Conservation (phyloP, 257 asterid genomes). For the Fraxinus quadrangulata region DNA sequence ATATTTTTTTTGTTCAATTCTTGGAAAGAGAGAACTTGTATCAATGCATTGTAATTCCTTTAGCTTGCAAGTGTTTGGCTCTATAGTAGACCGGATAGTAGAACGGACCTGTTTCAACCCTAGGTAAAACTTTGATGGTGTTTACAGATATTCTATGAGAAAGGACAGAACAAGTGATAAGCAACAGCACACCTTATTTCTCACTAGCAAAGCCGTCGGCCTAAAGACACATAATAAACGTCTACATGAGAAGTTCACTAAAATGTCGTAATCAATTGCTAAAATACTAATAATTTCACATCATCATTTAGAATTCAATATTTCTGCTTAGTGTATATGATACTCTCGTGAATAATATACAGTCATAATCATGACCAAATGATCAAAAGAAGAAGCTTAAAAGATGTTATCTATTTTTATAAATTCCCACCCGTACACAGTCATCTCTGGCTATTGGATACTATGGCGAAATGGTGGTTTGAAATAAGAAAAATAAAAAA, state of each 20-base stretch:
- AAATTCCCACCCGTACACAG: not conserved
- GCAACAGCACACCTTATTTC: not conserved
- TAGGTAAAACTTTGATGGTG: not conserved
- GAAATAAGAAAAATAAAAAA: not conserved
- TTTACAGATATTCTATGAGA: not conserved
- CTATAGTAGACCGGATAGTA: not conserved
- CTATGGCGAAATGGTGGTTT: not conserved
- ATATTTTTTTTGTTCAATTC: not conserved
- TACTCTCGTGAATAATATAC: not conserved
- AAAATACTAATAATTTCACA: not conserved
- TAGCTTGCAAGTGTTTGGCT: not conserved
- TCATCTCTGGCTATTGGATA: not conserved
- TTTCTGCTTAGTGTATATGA: not conserved
- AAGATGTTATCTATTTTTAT: not conserved
- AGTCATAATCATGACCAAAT: not conserved
- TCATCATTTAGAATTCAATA: not conserved
- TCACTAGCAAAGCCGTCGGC: not conserved
- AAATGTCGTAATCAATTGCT: not conserved
- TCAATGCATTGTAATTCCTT: not conserved
- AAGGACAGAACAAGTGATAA: not conserved
- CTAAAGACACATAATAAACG: not conserved
- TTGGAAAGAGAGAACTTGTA: not conserved
- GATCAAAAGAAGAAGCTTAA: not conserved
- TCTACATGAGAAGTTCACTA: not conserved
- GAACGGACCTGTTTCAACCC: not conserved